Conservation (phyloP, 345 rosid genomes). For the Angophora floribunda region DNA sequence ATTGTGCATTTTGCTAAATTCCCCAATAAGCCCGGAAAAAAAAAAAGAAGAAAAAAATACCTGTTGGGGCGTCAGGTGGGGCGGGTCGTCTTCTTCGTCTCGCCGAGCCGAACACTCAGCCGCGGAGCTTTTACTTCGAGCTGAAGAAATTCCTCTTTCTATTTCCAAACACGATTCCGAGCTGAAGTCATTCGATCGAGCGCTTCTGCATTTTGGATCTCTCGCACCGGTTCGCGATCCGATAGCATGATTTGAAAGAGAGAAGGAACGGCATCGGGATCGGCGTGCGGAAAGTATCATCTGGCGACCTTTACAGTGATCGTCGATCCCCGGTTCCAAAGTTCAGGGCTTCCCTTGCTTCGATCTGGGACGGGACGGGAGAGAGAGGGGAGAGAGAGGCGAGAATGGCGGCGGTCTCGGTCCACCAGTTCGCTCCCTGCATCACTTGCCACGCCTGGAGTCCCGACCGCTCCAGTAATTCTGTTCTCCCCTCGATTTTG, state of each 20-base stretch:
- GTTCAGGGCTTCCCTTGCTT: not conserved
- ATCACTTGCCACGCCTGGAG: constrained; percentile 98
- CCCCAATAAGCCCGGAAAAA: not conserved
- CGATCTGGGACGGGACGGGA: not conserved
- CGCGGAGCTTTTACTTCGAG: not conserved
- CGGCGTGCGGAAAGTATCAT: not conserved
- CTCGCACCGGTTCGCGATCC: not conserved
- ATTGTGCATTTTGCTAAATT: not conserved
- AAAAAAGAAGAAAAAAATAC: not conserved
- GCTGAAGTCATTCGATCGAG: not conserved
- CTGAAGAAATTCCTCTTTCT: not conserved
- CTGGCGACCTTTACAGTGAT: not conserved
- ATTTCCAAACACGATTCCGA: not conserved
- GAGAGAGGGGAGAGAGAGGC: not conserved
- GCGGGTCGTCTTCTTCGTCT: not conserved
- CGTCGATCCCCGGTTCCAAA: not conserved
- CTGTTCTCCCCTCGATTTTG: not conserved
- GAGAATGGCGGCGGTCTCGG: constrained; percentile 60
- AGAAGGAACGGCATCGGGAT: not conserved
- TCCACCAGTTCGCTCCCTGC: constrained; percentile 80
- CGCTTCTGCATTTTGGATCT: not conserved
- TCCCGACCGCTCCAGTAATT: constrained; percentile 75
- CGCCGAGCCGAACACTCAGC: not conserved
- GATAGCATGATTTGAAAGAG: not conserved
- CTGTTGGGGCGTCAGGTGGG: not conserved